These are phyloP conservation scores for Aspergillus aculeatus DNA, from an alignment of 2,329 filamentous ascomycete species.

Conservation along the genomic window DNA sequence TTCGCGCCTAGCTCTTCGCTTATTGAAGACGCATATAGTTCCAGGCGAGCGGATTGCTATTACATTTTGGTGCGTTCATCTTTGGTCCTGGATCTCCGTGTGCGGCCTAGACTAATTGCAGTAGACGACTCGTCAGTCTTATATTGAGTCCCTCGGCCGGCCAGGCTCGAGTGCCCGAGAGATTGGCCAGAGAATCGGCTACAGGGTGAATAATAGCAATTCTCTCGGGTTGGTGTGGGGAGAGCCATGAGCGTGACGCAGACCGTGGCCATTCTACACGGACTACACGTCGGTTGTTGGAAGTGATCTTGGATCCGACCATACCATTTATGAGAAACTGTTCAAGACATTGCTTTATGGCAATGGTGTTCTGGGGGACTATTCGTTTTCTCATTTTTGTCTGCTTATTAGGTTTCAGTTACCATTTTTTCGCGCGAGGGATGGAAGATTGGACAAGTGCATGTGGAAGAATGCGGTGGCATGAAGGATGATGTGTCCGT, in stretches of 20 bases:
- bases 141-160: constrained; percentile 6
- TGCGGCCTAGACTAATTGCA: constrained; percentile 2
- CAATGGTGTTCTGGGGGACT: constrained; percentile 4
- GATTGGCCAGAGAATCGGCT: background rate
- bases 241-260: background rate
- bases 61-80: constrained; percentile 12
- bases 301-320: constrained; percentile 6
- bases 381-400: constrained; percentile 16
- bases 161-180: constrained; percentile 7
- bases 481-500: background rate
- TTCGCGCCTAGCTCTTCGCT: constrained; percentile 8
- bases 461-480: background rate
- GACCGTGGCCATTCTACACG: constrained; percentile 2
- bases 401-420: constrained; percentile 13
- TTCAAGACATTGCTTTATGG: constrained; percentile 2
- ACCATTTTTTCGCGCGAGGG: background rate
- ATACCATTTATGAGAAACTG: constrained; percentile 2
- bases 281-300: constrained; percentile 9
- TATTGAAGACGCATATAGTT: constrained; percentile 8
- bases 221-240: constrained; percentile 3
- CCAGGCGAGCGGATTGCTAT: constrained; percentile 6
- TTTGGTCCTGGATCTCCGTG: background rate
- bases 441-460: background rate
- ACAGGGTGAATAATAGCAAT: constrained; percentile 3
- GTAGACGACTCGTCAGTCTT: constrained; percentile 9